These are phyloP conservation scores for Polygonum maritimum DNA, from an alignment of 148 eudicot genomes.

Conservation along the genomic window DNA sequence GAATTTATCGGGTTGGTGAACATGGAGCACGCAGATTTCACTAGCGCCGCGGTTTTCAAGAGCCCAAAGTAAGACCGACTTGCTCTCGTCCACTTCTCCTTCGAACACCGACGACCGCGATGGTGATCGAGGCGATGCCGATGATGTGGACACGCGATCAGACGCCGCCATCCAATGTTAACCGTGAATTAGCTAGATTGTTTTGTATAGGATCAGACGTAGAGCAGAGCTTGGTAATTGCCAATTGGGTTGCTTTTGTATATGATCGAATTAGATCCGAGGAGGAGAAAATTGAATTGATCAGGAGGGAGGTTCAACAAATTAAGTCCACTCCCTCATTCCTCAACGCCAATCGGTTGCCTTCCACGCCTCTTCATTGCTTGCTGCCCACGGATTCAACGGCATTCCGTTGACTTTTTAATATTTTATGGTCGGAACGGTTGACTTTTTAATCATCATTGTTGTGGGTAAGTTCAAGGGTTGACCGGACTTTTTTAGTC, in stretches of 20 bases:
- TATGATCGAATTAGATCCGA: no score
- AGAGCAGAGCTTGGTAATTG: background rate
- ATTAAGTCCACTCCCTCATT: background rate
- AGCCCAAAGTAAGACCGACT: slow-evolving; percentile 39
- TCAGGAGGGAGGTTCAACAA: background rate
- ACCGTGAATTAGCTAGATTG: no score
- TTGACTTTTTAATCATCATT: no score
- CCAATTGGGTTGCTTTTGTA: no score
- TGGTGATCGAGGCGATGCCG: background rate
- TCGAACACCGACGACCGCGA: background rate
- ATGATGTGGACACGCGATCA: background rate
- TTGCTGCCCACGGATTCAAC: background rate
- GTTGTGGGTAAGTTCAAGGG: no score
- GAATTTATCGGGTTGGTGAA: slow-evolving; percentile 43
- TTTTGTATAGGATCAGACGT: no score
- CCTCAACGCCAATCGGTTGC: background rate
- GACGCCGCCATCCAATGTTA: background rate
- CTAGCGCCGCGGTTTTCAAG: slow-evolving; percentile 26
- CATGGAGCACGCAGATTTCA: slow-evolving; percentile 38
- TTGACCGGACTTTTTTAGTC: no score
- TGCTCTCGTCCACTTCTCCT: slow-evolving; percentile 21
- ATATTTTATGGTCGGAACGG: no score
- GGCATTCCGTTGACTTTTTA: no score
- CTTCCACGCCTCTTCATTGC: background rate
- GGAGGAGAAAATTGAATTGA: no score